A percentile compares a stretch with the other conserved stretches of the same genome.
Evolutionary conservation across 2,329 filamentous ascomycete genomes (phyloP).

Genomic region (Zasmidium angulare): DNA sequence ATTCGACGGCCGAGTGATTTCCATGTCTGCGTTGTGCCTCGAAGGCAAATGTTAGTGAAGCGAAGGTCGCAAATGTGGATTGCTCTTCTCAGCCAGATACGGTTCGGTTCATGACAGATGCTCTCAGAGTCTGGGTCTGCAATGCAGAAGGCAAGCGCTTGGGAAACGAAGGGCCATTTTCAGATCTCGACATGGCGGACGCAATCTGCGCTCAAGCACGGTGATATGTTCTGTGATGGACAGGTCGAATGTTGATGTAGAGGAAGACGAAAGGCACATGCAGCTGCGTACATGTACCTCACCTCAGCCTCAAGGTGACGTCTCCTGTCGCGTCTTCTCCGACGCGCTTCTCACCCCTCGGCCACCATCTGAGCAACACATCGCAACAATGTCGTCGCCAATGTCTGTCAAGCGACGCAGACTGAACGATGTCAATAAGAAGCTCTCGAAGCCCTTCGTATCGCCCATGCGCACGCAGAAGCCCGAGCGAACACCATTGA

Average conservation of each 20-base stretch:
- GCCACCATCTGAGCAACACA: not conserved
- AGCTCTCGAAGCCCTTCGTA: slow-evolving; percentile 69
- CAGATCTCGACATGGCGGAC: no score
- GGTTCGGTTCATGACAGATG: no score
- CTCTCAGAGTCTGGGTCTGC: no score
- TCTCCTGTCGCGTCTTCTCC: not conserved
- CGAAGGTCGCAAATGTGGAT: no score
- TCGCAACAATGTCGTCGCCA: slow-evolving; percentile 19
- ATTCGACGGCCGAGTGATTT: no score
- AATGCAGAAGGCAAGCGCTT: no score
- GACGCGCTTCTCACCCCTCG: not conserved
- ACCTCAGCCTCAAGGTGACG: not conserved
- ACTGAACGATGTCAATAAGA: slow-evolving; percentile 57
- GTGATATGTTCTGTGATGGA: no score
- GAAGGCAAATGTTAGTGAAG: no score
- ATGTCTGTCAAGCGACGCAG: slow-evolving; percentile 59
- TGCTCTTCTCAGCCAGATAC: no score
- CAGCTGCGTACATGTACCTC: not conserved
- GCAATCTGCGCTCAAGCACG: no score
- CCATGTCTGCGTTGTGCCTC: no score
- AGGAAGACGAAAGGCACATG: not conserved
- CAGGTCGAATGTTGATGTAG: not conserved
- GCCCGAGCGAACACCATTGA: slow-evolving; percentile 16
- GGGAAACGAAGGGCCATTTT: no score
- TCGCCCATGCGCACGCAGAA: slow-evolving; percentile 61